Base-by-base conservation (phyloP, 2,329 filamentous ascomycete genomes). In the Sporothrix phasma region DNA sequence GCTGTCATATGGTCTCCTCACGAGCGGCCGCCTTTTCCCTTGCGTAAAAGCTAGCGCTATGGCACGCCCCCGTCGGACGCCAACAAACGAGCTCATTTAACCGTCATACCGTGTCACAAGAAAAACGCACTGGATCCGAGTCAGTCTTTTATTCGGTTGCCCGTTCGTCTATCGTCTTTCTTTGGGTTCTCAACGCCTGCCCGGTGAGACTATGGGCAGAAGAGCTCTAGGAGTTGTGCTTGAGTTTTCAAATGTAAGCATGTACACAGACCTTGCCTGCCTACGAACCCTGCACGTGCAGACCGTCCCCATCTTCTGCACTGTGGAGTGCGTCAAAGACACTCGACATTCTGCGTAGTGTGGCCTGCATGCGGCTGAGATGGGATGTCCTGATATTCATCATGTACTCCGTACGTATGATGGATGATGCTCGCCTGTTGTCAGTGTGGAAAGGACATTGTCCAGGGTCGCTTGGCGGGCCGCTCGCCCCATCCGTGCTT, bases 21-120 rank as follows among this genome's bases (percentile, higher is more conserved):
- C 43, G n/a, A 10, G 43, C 43, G 45, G 10, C 45, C 3, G 19
- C 19, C 8, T 19, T 2, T 17, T 24, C 46, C 46, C 47, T 51
- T 51, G 47, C 47, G 41, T n/a, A 7, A 46, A 13, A 39, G 51
- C 19, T 54, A 51, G 47, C 34, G 34, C 31, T 19, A n/a, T 31
- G 4, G 22, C 51, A 31, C 31, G n/a, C 51, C 51, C 51, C 51
- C 29, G 34, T 11, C 51, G 29, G 31, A 54, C 31, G 51, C 51
- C 22, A 54, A 54, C 51, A 24, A 54, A 54, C 51, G 39, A 54
- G 51, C 51, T 54, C 31, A 54, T 54, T 54, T 54, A 54, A 54
- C 51, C 39, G 37, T 46, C 22, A 19, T n/a, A n/a, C n/a, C n/a
- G n/a, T n/a, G n/a, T n/a, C n/a, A n/a, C n/a, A n/a, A n/a, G n/a